Evolutionary conservation across 139 green algal species (phyloP).

Genomic region (Nannochloris sp.): DNA sequence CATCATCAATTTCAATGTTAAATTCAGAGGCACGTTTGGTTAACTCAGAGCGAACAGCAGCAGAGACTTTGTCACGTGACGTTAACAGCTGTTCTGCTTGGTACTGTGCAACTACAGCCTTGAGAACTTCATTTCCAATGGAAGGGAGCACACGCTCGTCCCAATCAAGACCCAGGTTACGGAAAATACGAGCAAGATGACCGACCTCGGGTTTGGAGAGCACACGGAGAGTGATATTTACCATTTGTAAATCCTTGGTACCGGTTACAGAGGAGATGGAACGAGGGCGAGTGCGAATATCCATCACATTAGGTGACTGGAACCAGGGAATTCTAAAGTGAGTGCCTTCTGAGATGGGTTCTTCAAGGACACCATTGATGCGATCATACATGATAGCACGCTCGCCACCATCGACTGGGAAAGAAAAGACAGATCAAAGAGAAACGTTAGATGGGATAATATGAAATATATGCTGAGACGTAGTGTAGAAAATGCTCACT

Average conservation of each 20-base stretch:
- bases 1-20: slow-evolving; percentile 96
- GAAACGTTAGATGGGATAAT: background rate
- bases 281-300: slow-evolving; percentile 89
- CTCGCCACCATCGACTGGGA: slow-evolving; percentile 93
- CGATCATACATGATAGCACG: slow-evolving; percentile 96
- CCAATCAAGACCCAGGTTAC: slow-evolving; percentile 91
- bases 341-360: slow-evolving; percentile 83
- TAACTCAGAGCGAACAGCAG: slow-evolving; percentile 66
- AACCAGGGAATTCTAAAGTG: slow-evolving; percentile 88
- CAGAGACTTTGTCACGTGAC: slow-evolving; percentile 86
- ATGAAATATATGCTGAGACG: too few relatives aligned
- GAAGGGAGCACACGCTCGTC: slow-evolving; percentile 98
- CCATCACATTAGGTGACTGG: slow-evolving; percentile 83
- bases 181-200: slow-evolving; percentile 80
- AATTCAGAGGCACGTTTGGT: slow-evolving; percentile 82
- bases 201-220: slow-evolving; percentile 85
- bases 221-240: slow-evolving; percentile 95
- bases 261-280: slow-evolving; percentile 95
- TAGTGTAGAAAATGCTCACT: too few relatives aligned
- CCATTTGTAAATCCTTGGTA: slow-evolving; percentile 99
- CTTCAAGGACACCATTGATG: slow-evolving; percentile 77
- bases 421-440: background rate
- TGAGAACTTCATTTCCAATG: slow-evolving; percentile 98
- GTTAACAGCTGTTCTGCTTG: slow-evolving; percentile 98
- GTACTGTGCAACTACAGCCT: slow-evolving; percentile 97